These are phyloP conservation scores for Tolypocladium ophioglossoides DNA, from an alignment of 2,329 filamentous ascomycete species.

Conservation along the genomic window DNA sequence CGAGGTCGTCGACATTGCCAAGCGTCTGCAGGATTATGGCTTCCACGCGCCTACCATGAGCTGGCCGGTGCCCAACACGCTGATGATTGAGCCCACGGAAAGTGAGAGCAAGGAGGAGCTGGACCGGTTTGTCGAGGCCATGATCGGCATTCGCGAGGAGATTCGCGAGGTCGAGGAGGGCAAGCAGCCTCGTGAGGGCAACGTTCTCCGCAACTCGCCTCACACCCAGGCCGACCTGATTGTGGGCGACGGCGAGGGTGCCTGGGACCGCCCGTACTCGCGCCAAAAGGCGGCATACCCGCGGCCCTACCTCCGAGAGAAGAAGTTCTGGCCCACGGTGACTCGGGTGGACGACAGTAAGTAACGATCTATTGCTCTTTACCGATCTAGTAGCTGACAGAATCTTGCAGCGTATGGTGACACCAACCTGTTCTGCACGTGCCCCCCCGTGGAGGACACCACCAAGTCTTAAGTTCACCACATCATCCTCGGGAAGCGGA, in stretches of 20 bases:
- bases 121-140: constrained; percentile 83
- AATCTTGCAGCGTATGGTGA: constrained; percentile 66
- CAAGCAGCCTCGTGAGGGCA: constrained; percentile 60
- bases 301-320: constrained; percentile 70
- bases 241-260: constrained; percentile 33
- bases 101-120: constrained; percentile 87
- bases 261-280: constrained; percentile 77
- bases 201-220: constrained; percentile 82
- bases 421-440: constrained; percentile 89
- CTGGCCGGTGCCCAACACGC: constrained; percentile 87
- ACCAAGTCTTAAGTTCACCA: constrained; percentile 10
- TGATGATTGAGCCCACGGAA: constrained; percentile 98
- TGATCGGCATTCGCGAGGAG: constrained; percentile 78
- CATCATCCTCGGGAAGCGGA: neutral
- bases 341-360: constrained; percentile 79
- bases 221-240: constrained; percentile 79
- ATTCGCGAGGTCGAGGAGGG: constrained; percentile 78
- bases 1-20: constrained; percentile 91
- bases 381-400: neutral
- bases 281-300: constrained; percentile 83
- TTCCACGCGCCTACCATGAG: constrained; percentile 98
- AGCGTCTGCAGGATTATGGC: constrained; percentile 92
- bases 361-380: constrained; percentile 19
- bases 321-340: constrained; percentile 95
- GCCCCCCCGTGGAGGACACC: constrained; percentile 67